Evolutionary conservation across 805 yeast genomes (phyloP).

Genomic region (Yamadazyma scolyti): DNA sequence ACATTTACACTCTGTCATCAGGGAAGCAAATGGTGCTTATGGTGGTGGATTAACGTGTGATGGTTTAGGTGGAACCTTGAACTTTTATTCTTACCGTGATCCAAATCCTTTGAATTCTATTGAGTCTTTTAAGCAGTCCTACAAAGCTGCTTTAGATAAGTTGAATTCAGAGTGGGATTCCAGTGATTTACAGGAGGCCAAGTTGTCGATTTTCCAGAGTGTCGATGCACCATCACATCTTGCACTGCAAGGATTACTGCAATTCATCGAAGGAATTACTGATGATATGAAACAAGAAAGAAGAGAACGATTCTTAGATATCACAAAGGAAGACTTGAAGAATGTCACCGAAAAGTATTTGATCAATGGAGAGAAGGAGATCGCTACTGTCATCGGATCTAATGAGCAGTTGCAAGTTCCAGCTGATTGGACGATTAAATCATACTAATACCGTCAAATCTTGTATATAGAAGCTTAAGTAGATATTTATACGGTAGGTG

Average conservation of each 20-base stretch:
- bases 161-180: constrained; percentile 49
- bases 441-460: constrained; percentile 3
- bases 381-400: constrained; percentile 47
- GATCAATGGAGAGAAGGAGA: constrained; percentile 17
- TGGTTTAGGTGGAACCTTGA: constrained; percentile 74
- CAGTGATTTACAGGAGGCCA: constrained; percentile 81
- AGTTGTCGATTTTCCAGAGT: constrained; percentile 84
- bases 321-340: constrained; percentile 56
- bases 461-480: not conserved
- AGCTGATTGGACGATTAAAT: constrained; percentile 19
- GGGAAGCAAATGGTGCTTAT: constrained; percentile 97
- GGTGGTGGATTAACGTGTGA: constrained; percentile 92
- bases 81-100: constrained; percentile 89
- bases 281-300: constrained; percentile 78
- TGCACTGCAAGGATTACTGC: constrained; percentile 67
- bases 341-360: constrained; percentile 69
- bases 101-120: constrained; percentile 79
- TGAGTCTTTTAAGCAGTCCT: constrained; percentile 51
- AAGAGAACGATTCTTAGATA: constrained; percentile 70
- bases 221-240: constrained; percentile 88
- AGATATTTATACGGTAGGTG: no score
- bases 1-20: constrained; percentile 79
- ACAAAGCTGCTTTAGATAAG: constrained; percentile 38
- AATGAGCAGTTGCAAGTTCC: constrained; percentile 19
- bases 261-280: constrained; percentile 65